Percentiles rank a stretch among this genome's conserved stretches.
Conservation (phyloP, 2,329 filamentous ascomycete species). For the Cladobotryum protrusum region DNA sequence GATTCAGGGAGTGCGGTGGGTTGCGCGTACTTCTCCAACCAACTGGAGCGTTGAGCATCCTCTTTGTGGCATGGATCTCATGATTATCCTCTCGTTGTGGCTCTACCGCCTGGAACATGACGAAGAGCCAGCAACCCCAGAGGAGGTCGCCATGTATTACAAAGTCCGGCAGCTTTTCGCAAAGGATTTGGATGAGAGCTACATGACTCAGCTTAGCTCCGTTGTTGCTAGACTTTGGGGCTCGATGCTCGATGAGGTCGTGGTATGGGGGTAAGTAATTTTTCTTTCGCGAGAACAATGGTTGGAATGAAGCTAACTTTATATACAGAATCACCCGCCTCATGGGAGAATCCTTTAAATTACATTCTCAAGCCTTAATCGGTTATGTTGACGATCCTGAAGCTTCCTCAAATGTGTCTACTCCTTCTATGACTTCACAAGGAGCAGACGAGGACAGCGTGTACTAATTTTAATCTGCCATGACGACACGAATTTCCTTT, state of each 20-base stretch:
- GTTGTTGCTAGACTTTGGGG: constrained; percentile 94
- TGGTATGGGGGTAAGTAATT: constrained; percentile 91
- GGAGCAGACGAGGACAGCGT: constrained; percentile 66
- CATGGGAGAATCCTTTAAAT: constrained; percentile 96
- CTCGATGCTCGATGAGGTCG: constrained; percentile 95
- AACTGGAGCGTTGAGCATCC: constrained; percentile 99
- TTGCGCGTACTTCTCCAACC: constrained; percentile 92
- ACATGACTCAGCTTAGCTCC: constrained; percentile 83
- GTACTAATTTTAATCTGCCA: constrained; percentile 51
- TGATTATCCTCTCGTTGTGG: constrained; percentile 97
- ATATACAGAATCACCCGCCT: constrained; percentile 72
- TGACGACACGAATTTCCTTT: constrained; percentile 41
- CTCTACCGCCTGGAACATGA: constrained; percentile 99
- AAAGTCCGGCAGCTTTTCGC: constrained; percentile 87
- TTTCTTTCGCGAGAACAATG: not conserved
- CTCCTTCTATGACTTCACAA: constrained; percentile 66
- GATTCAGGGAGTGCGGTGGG: constrained; percentile 91
- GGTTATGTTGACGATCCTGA: constrained; percentile 86
- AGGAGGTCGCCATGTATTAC: constrained; percentile 85
- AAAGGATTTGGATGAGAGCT: constrained; percentile 78
- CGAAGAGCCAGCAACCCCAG: constrained; percentile 79
- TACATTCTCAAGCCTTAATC: constrained; percentile 88
- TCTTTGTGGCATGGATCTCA: constrained; percentile 90
- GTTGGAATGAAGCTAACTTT: constrained; percentile 15
- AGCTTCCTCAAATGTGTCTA: constrained; percentile 62